Evolutionary conservation across 106 monocot genomes (phyloP).

Genomic region (Agapanthus africanus): DNA sequence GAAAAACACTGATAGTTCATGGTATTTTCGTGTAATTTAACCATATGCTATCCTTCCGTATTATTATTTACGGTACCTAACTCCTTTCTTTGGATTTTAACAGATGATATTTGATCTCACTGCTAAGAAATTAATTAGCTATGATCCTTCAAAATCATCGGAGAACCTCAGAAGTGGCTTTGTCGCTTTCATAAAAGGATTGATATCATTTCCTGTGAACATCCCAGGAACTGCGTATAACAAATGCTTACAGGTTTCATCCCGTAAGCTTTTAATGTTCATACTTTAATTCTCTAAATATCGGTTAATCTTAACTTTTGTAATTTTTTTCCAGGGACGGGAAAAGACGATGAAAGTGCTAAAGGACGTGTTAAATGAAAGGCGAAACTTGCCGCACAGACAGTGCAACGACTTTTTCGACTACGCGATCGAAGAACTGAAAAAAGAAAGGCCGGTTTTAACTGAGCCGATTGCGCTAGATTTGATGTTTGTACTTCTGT

Average conservation of each 20-base stretch:
- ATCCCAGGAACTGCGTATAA: slow-evolving; percentile 52
- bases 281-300: not conserved
- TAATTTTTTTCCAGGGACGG: slow-evolving; percentile 29
- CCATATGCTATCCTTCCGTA: too few species aligned
- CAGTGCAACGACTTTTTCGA: slow-evolving; percentile 43
- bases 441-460: slow-evolving; percentile 31
- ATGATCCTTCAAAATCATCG: slow-evolving; percentile 19
- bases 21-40: too few species aligned
- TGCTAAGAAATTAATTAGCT: slow-evolving; percentile 59
- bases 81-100: not conserved
- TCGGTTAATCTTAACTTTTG: not conserved
- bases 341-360: slow-evolving; percentile 46
- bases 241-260: slow-evolving; percentile 49
- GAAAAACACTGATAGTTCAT: too few species aligned
- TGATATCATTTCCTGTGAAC: slow-evolving; percentile 50
- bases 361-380: slow-evolving; percentile 34
- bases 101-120: slow-evolving; percentile 73
- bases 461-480: slow-evolving; percentile 51
- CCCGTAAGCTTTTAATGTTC: not conserved
- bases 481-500: slow-evolving; percentile 64
- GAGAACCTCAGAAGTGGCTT: slow-evolving; percentile 37
- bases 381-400: slow-evolving; percentile 19
- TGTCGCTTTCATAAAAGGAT: slow-evolving; percentile 42
- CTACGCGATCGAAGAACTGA: slow-evolving; percentile 33
- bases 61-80: too few species aligned